Evolutionary conservation across 139 green algal genomes (phyloP).

Genomic region (Picocystis salinarum): DNA sequence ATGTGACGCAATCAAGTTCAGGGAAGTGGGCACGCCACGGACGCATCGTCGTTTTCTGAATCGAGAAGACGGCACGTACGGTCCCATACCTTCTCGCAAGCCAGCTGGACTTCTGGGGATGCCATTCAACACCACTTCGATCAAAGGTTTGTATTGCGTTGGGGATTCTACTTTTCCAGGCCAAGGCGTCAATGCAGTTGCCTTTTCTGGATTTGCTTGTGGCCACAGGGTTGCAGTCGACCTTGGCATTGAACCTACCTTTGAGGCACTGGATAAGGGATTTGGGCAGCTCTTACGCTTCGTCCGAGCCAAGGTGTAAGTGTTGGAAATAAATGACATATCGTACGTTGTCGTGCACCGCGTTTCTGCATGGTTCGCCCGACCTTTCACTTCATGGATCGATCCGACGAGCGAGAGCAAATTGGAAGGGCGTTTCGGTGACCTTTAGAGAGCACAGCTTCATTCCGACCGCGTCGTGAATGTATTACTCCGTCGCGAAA

Average conservation of each 20-base stretch:
- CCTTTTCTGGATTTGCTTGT: constrained; percentile 3
- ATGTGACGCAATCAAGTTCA: constrained; percentile 32
- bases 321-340: too few relatives aligned
- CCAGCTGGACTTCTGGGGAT: constrained; percentile 83
- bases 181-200: constrained; percentile 18
- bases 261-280: constrained; percentile 1
- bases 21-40: constrained; percentile 63
- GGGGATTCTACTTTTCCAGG: constrained; percentile 89
- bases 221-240: neutral
- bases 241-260: neutral
- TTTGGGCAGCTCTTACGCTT: neutral
- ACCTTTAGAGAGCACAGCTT: too few relatives aligned
- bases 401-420: too few relatives aligned
- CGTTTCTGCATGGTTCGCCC: too few relatives aligned
- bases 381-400: too few relatives aligned
- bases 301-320: neutral
- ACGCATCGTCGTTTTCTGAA: constrained; percentile 82
- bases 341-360: too few relatives aligned
- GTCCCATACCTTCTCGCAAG: constrained; percentile 63
- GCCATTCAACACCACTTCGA: constrained; percentile 73
- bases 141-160: constrained; percentile 77
- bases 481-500: too few relatives aligned
- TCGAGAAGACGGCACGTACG: constrained; percentile 74
- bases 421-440: too few relatives aligned
- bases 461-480: too few relatives aligned